Base-by-base conservation (phyloP, 768 basidiomycete genomes). In the Russula compacta region DNA sequence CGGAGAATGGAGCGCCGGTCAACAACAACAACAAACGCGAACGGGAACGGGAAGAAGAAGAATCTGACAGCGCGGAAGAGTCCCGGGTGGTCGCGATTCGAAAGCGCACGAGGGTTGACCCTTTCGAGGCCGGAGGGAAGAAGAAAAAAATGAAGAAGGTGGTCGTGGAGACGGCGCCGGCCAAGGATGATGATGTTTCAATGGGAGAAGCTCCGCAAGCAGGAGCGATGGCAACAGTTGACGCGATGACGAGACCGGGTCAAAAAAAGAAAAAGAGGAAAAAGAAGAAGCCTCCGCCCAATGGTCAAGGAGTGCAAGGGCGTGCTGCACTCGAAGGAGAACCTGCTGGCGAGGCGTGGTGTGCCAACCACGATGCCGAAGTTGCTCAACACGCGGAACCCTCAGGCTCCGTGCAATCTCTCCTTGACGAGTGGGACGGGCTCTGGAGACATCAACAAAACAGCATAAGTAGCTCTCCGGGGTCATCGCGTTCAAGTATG, bases 61-160 rank as follows among this genome's bases (percentile, higher is more conserved):
- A 80, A 32, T 36, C 38, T 17, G 47, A 56, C 42, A 39, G 36
- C 48, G 48, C 33, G 24, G 85, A 86, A 32, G 66, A 83, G 81
- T 66, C 77, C 81, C 69, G 60, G 5, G 80, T 81, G 0, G 73
- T 78, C 24, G 77, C 80, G 4, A 78, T 81, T 63, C 82, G 79
- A 70, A 87, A 85, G 71, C 86, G 83, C 68, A 72, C 73, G 10
- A 79, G 78, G 60, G 64, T 74, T 17, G 87, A 89, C 66, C 84
- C 84, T 0, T 89, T 88, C 64, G 70, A 68, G 14, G 53, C 55
- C 2, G 74, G 71, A n/a, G 59, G 61, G 53, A 69, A 69, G 49
- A 70, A 71, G 47, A 73, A 76, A 62, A 73, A 76, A 62, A 77
- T 76, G 66, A 81, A 71, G 56, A 57, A n/a, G n/a, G 24, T 35